Evolutionary conservation across 805 yeast species (phyloP).

Genomic region (Candida adriatica): DNA sequence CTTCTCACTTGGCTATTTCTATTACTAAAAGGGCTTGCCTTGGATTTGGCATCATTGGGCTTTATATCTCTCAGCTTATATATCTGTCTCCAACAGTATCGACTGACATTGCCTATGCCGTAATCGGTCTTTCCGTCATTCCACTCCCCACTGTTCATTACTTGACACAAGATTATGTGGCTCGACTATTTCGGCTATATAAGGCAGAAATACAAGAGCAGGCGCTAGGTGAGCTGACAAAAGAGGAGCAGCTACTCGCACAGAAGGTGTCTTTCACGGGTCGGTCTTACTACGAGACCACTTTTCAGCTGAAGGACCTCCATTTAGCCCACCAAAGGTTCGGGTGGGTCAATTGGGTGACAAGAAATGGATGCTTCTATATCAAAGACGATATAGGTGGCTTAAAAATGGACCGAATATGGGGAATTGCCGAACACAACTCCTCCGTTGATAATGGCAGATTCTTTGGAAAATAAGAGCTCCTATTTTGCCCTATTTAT

Average conservation of each 20-base stretch:
- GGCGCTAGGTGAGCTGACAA: slow-evolving; percentile 51
- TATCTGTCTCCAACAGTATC: slow-evolving; percentile 43
- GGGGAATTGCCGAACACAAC: slow-evolving; percentile 75
- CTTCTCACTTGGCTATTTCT: slow-evolving; percentile 54
- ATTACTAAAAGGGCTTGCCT: slow-evolving; percentile 55
- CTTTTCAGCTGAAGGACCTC: slow-evolving; percentile 46
- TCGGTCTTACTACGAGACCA: slow-evolving; percentile 52
- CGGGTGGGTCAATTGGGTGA: slow-evolving; percentile 45
- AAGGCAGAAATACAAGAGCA: slow-evolving; percentile 48
- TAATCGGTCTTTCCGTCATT: slow-evolving; percentile 36
- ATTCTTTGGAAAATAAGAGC: too few species aligned
- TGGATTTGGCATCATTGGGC: slow-evolving; percentile 54
- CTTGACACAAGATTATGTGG: slow-evolving; percentile 59
- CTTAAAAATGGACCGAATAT: slow-evolving; percentile 71
- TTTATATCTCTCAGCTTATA: slow-evolving; percentile 56
- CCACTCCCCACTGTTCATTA: slow-evolving; percentile 54
- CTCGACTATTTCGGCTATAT: slow-evolving; percentile 65
- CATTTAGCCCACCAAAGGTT: slow-evolving; percentile 32
- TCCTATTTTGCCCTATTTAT: too few species aligned
- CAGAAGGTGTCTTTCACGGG: slow-evolving; percentile 69
- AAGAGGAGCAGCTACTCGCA: slow-evolving; percentile 57
- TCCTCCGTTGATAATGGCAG: slow-evolving; percentile 4
- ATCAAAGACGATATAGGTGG: slow-evolving; percentile 76
- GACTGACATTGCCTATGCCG: slow-evolving; percentile 37
- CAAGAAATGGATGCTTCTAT: slow-evolving; percentile 36